Evolutionary conservation across 176 grass and related monocot genomes (phyloP).

Genomic region (Puccinellia tenuiflora): DNA sequence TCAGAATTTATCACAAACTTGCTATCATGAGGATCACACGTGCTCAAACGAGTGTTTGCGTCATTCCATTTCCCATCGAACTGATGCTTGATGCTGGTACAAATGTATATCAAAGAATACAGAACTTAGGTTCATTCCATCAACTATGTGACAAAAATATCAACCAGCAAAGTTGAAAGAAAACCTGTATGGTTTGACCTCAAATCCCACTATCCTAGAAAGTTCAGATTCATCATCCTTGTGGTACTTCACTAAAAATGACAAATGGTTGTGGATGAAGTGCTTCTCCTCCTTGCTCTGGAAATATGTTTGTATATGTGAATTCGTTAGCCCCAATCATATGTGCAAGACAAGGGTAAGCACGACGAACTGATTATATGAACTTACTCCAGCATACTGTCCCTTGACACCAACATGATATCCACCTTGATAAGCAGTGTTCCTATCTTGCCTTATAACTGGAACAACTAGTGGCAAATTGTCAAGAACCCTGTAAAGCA

Average conservation of each 20-base stretch:
- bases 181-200: constrained; percentile 52
- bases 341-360: neutral
- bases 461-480: constrained; percentile 59
- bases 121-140: constrained; percentile 12
- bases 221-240: constrained; percentile 37
- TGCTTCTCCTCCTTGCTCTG: constrained; percentile 58
- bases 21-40: constrained; percentile 56
- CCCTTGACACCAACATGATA: constrained; percentile 60
- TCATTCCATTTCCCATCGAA: constrained; percentile 43
- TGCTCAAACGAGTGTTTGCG: constrained; percentile 46
- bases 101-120: constrained; percentile 5
- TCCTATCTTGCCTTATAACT: constrained; percentile 35
- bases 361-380: neutral
- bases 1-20: constrained; percentile 31
- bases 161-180: constrained; percentile 1
- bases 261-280: constrained; percentile 61
- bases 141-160: neutral
- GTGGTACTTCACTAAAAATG: constrained; percentile 48
- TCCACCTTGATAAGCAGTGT: constrained; percentile 43
- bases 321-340: neutral
- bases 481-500: constrained; percentile 55
- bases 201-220: constrained; percentile 62
- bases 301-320: neutral
- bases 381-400: constrained; percentile 45
- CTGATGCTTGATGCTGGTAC: constrained; percentile 50